Evolutionary conservation across 1,284 basidiomycete genomes (phyloP), one percentile per base, ranked within the genome.

Genomic region (Exobasidium cylindrosporum): DNA sequence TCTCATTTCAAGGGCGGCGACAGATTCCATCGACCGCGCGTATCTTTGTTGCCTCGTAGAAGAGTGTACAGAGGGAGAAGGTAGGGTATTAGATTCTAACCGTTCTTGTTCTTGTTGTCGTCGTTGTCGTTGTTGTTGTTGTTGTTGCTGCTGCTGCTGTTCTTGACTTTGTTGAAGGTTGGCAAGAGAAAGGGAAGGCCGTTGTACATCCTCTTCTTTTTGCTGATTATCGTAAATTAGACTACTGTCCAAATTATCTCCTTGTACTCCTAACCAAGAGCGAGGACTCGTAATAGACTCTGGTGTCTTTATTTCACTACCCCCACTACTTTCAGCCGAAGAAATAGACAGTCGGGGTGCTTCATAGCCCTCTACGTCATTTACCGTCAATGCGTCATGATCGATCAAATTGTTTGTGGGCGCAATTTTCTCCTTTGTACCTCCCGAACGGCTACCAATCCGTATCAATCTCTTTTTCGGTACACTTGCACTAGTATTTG

Each of bases 301-400:
- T 4, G 71, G 71, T 4, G 69, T 73, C 0, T 58, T 45, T 11
- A 73, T 57, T 50, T 73, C 71, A 61, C 62, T 64, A 28, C 59
- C 61, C n/a, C 57, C 61, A 13, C 61, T 66, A 58, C 69, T 71
- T 40, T 62, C 67, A 11, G 58, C 58, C 10, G 70, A 73, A 2
- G 69, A 73, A 58, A 65, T 71, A 46, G 70, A 73, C 1, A 73
- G 60, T 6, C 70, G 65, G 3, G 69, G 70, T 5, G 61, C 63
- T 31, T 21, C 7, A 21, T 50, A 7, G 47, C 23, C 47, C 10
- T 50, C 47, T 24, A 31, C 47, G 47, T 50, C 47, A 31, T 50
- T 21, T 10, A 7, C 35, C 35, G 35, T 17, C 35, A 17, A 7
- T 40, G 35, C 35, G 7, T 7, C 35, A 40, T 40, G 7, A n/a